Conservation (phyloP, 176 grass and related monocot genomes). For the Paspalum vaginatum region DNA sequence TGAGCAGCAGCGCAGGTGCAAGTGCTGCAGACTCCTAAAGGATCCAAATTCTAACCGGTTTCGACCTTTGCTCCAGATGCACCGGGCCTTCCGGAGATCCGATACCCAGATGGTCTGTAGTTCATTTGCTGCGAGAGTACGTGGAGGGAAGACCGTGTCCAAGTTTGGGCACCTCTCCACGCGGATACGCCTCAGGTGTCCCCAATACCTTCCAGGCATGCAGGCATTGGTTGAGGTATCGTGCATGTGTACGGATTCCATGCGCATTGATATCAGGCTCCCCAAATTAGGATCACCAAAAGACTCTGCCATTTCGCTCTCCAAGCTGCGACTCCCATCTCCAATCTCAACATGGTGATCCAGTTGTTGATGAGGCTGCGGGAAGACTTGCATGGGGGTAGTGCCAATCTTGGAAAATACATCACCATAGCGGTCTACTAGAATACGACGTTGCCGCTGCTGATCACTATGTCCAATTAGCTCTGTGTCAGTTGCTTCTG, state of each 20-base stretch:
- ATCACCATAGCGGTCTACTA: neutral
- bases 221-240: neutral
- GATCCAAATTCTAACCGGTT: no score
- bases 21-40: neutral
- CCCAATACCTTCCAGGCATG: fast-evolving
- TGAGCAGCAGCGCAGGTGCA: neutral
- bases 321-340: neutral
- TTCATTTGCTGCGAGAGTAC: fast-evolving
- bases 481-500: neutral
- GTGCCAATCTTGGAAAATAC: neutral
- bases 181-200: neutral
- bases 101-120: slow-evolving; percentile 21
- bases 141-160: neutral
- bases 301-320: neutral
- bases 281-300: no score
- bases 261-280: no score
- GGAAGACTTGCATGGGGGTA: neutral
- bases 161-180: slow-evolving; percentile 27
- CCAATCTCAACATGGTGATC: neutral
- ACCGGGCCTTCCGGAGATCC: neutral
- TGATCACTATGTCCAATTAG: neutral
- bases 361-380: neutral
- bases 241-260: neutral
- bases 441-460: no score
- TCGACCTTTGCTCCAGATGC: slow-evolving; percentile 1